Base-by-base conservation (phyloP, 257 asterid species). In the Paraleonurus japonicus region DNA sequence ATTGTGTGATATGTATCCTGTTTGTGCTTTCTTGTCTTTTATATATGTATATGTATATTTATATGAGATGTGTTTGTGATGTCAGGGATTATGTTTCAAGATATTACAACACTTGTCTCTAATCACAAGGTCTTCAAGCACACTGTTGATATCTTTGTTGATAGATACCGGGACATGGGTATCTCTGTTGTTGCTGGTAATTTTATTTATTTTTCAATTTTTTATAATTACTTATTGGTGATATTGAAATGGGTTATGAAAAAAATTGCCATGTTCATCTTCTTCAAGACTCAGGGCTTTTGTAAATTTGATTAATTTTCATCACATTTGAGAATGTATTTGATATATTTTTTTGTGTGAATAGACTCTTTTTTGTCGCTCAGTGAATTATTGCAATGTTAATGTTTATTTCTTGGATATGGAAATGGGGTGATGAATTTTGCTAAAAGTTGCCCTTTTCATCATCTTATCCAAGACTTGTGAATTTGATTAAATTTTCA, bases 101-200 rank as follows among this genome's bases (percentile, higher is more conserved):
- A 90, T 73, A 90, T 92, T 61, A 92, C 98, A 5, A 90, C 98
- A 7, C 85, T 92, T 72, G 81, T 92, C 63, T 81, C 88, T 20
- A 86, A 92, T 76, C 98, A 80, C 81, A 85, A 81, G 85, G 96
- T 74, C 27, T 90, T 90, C 82, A 88, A 90, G 83, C 88, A 90
- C 13, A 77, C 96, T 63, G 81, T 92, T 65, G 97, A 92, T 27
- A 92, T 92, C 67, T 90, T 92, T 80, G 92, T 90, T 62, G 97
- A 92, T 47, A 87, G 98, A 70, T 92, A 92, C 83, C 79, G 79
- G 51, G 82, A 83, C 78, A 92, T 88, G 98, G 86, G 65, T 9
- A 92, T 92, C 80, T 87, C 98, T 67, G 87, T 86, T 80, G 97
- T 92, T 78, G 98, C 98, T 75, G 98, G 98, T 92, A 85, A 79